A percentile compares a stretch with the other conserved stretches of the same genome.
These are phyloP conservation scores for Phytopythium kandeliae DNA, from an alignment of 352 stramenopile species.

Conservation along the genomic window DNA sequence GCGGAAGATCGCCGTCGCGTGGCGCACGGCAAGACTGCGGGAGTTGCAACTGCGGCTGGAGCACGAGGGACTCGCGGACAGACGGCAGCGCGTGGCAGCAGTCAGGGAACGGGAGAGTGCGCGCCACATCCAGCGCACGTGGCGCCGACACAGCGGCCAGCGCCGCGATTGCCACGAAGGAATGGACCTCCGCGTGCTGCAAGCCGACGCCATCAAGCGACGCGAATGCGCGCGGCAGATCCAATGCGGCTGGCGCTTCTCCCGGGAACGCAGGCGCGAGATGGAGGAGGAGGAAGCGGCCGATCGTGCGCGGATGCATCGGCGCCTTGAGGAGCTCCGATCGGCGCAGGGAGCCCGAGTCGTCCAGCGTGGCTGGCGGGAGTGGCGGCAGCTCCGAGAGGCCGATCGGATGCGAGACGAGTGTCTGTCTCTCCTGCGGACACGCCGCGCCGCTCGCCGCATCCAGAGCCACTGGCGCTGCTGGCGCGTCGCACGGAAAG, in stretches of 20 bases:
- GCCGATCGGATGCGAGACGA: not conserved
- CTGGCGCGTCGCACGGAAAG: not conserved
- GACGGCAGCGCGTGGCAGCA: not conserved
- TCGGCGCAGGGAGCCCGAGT: conserved; percentile 1
- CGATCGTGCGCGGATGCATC: not conserved
- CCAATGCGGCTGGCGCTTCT: not conserved
- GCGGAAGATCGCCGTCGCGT: not conserved
- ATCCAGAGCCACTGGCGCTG: conserved; percentile 1
- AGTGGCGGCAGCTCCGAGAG: not conserved
- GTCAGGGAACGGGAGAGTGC: conserved; percentile 1
- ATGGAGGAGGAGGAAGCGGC: not conserved
- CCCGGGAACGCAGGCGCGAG: not conserved
- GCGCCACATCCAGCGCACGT: conserved; percentile 8
- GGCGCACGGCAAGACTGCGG: not conserved
- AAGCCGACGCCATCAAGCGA: not conserved
- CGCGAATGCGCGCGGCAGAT: conserved; percentile 3
- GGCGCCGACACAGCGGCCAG: conserved; percentile 11
- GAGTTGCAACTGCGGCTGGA: not conserved
- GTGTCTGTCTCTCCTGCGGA: not conserved
- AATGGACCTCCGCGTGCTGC: not conserved
- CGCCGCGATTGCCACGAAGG: not conserved
- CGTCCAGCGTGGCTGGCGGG: conserved; percentile 13
- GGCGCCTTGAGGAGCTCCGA: not conserved
- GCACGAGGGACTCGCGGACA: not conserved
- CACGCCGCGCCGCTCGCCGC: not conserved